These are phyloP conservation scores for Aspergillus texensis DNA, from an alignment of 2,329 filamentous ascomycete species.

Conservation along the genomic window DNA sequence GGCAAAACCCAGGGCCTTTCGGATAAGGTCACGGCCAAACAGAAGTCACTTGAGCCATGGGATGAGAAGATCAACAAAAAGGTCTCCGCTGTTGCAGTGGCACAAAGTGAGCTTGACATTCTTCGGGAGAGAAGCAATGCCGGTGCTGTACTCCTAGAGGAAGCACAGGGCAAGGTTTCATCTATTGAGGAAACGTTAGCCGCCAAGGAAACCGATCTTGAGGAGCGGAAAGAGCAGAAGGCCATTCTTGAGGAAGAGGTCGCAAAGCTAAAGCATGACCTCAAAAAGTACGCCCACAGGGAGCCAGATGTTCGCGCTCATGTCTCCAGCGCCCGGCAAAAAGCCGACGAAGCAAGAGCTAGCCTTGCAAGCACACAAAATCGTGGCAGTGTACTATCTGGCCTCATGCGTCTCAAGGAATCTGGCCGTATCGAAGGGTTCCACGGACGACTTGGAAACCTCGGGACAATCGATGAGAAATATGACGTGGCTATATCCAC, in stretches of 20 bases:
- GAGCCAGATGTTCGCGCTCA: constrained; percentile 82
- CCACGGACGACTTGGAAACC: constrained; percentile 89
- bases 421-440: constrained; percentile 97
- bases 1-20: constrained; percentile 96
- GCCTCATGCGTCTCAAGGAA: constrained; percentile 91
- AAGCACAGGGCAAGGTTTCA: constrained; percentile 77
- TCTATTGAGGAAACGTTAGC: constrained; percentile 71
- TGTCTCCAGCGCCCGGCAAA: constrained; percentile 87
- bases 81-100: constrained; percentile 88
- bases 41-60: constrained; percentile 95
- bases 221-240: constrained; percentile 74
- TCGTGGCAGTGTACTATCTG: constrained; percentile 87
- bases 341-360: constrained; percentile 91
- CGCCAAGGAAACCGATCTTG: constrained; percentile 72
- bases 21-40: constrained; percentile 86
- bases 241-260: constrained; percentile 73
- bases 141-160: constrained; percentile 79
- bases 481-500: constrained; percentile 99
- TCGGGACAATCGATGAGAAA: constrained; percentile 88
- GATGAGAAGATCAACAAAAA: constrained; percentile 96
- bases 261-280: constrained; percentile 69
- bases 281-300: constrained; percentile 71
- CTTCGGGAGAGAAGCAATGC: constrained; percentile 86
- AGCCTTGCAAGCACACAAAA: constrained; percentile 89
- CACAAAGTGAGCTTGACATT: constrained; percentile 91